Percentiles rank a stretch among this genome's conserved stretches.
Conservation (phyloP, 2,329 filamentous ascomycete genomes). For the Xylariaceae sp. region DNA sequence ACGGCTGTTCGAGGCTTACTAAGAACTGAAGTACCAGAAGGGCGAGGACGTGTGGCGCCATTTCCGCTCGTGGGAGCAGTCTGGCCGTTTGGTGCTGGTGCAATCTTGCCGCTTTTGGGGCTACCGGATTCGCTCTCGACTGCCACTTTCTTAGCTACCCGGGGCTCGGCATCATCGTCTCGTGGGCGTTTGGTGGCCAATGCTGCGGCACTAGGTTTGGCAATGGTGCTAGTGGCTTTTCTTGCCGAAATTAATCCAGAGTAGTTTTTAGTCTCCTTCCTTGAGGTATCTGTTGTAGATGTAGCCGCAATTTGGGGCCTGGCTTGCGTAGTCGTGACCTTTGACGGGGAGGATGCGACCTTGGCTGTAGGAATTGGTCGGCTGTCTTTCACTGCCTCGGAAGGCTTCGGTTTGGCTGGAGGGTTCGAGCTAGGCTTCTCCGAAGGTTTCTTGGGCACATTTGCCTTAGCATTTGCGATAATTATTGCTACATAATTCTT, state of each 20-base stretch:
- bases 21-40: constrained; percentile 37
- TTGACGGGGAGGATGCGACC: constrained; percentile 9
- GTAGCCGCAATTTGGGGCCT: not conserved
- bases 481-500: constrained; percentile 23
- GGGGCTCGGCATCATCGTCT: constrained; percentile 37
- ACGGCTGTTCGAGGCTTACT: constrained; percentile 44
- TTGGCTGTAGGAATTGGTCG: constrained; percentile 10
- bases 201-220: constrained; percentile 14
- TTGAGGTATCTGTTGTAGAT: constrained; percentile 6
- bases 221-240: constrained; percentile 19
- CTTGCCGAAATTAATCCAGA: constrained; percentile 27
- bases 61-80: constrained; percentile 14
- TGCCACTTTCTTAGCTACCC: constrained; percentile 37
- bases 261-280: constrained; percentile 23
- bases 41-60: constrained; percentile 19
- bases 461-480: constrained; percentile 18
- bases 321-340: not conserved
- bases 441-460: constrained; percentile 10
- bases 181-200: constrained; percentile 34
- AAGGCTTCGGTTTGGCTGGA: constrained; percentile 8
- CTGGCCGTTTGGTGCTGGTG: constrained; percentile 14
- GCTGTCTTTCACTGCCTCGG: constrained; percentile 21
- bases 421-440: constrained; percentile 5
- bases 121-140: constrained; percentile 27
- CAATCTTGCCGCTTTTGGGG: constrained; percentile 32